Base-by-base conservation (phyloP, 768 basidiomycete species). In the Tulasnella sp. region DNA sequence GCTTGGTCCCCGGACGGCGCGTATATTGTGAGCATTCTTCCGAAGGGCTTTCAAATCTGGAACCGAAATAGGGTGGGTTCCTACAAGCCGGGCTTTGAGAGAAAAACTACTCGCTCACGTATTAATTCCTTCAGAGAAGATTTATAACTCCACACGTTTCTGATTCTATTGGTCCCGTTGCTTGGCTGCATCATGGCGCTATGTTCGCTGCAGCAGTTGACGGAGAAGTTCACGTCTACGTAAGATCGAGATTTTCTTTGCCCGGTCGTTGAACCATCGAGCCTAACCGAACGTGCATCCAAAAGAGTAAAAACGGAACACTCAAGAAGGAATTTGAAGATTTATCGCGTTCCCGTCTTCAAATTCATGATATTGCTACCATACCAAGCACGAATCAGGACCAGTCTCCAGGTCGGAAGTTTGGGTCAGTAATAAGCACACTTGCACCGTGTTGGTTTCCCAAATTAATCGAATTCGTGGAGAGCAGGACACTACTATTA, bases 1-100 rank as follows among this genome's bases (percentile, higher is more conserved):
- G 89, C 90, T 39, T 93, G 91, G 90, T 90, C 90, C 17, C 91
- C 58, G 12, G 11, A 31, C 14, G 31, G 58, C 36, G 3, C 45
- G 17, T 22, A 49, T 22, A 49, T 49, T 49, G 45, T 49, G 4
- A 49, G 19, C 17, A 49, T 49, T 2, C 45, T 49, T 22, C 1
- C 15, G 3, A 49, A 49, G 45, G 45, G 45, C 15, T 49, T 49
- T 9, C 45, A 49, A 22, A 22, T 49, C 22, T 49, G 45, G 45
- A 22, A 49, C 22, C 1, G 19, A 22, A 22, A 17, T 22, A 49
- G 9, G 45, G 45, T 49, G 17, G 22, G 19, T 49, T 49, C 12
- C 5, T 45, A 15, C 42, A 8, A 45, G 14, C 6, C 14, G 2
- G 19, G 45, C 5, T 22, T 49, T 2, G 45, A n/a, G 45, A 49